Conservation (phyloP, 148 eudicot genomes). For the Amaranthus hypochondriacus region DNA sequence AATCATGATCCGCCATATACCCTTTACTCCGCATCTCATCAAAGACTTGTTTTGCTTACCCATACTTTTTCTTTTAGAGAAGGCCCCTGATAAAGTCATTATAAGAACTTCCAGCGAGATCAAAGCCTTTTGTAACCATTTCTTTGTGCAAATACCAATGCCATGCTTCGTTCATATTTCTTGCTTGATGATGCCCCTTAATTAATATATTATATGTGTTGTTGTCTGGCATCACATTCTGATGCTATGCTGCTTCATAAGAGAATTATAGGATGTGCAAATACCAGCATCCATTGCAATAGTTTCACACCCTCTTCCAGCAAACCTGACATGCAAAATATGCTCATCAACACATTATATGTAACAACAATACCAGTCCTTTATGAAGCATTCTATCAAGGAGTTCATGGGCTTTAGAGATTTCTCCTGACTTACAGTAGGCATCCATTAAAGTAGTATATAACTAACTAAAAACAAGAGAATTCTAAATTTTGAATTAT, state of each 20-base stretch:
- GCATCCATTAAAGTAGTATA: constrained; percentile 93
- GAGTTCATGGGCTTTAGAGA: constrained; percentile 65
- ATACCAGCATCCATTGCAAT: constrained; percentile 86
- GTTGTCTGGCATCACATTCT: constrained; percentile 58
- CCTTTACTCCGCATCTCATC: constrained; percentile 76
- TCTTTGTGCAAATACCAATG: constrained; percentile 76
- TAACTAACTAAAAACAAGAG: too few relatives aligned
- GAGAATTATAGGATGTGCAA: constrained; percentile 75
- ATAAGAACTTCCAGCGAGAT: constrained; percentile 53
- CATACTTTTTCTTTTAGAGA: constrained; percentile 64
- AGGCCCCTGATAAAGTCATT: constrained; percentile 70
- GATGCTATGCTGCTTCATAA: constrained; percentile 73
- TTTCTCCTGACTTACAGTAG: constrained; percentile 74
- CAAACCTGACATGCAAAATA: constrained; percentile 80
- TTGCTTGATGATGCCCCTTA: constrained; percentile 86
- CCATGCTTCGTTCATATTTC: constrained; percentile 94
- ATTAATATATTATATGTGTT: constrained; percentile 77
- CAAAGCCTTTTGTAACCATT: constrained; percentile 64
- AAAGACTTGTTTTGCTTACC: constrained; percentile 68
- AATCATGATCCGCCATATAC: constrained; percentile 47
- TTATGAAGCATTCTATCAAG: constrained; percentile 64
- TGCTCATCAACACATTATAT: constrained; percentile 82
- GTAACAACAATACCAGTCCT: constrained; percentile 76
- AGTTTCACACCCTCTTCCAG: constrained; percentile 76
- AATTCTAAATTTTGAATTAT: too few relatives aligned